Percentiles rank a stretch among this genome's conserved stretches.
Evolutionary conservation across 495 filamentous ascomycete species (phyloP).

Genomic region (Penicillium argentinense): DNA sequence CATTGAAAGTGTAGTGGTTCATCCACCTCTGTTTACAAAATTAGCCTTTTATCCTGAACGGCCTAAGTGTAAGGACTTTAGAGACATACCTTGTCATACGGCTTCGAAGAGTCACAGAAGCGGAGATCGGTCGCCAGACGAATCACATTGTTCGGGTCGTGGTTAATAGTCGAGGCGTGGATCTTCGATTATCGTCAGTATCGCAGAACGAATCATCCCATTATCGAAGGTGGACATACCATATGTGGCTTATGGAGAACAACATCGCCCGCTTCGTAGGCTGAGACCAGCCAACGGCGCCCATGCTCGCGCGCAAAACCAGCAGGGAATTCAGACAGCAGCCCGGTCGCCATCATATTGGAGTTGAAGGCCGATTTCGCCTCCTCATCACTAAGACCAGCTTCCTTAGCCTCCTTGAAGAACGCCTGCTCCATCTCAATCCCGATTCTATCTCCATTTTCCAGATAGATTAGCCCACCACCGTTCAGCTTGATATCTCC

Average conservation of each 20-base stretch:
- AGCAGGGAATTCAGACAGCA: constrained; percentile 46
- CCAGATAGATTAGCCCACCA: constrained; percentile 63
- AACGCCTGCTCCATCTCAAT: constrained; percentile 52
- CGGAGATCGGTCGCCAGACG: constrained; percentile 57
- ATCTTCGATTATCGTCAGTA: constrained; percentile 36
- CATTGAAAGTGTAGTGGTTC: constrained; percentile 36
- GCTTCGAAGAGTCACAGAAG: constrained; percentile 51
- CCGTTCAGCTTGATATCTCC: constrained; percentile 57
- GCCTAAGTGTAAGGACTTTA: neutral
- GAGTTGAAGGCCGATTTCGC: constrained; percentile 53
- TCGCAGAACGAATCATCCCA: neutral
- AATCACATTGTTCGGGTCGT: constrained; percentile 55
- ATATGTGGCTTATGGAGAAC: constrained; percentile 58
- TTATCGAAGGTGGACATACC: constrained; percentile 25
- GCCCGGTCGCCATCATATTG: constrained; percentile 55
- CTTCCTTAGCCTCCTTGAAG: constrained; percentile 37
- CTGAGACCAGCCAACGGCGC: constrained; percentile 54
- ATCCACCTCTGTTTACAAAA: constrained; percentile 33
- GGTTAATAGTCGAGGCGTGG: constrained; percentile 55
- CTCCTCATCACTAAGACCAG: constrained; percentile 51
- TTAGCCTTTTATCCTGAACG: neutral
- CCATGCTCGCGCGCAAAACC: constrained; percentile 42
- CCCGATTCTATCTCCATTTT: constrained; percentile 46
- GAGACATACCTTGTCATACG: constrained; percentile 43
- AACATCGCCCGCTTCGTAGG: constrained; percentile 62